Evolutionary conservation across 1,284 basidiomycete species (phyloP).

Genomic region (Heterobasidion irregulare): DNA sequence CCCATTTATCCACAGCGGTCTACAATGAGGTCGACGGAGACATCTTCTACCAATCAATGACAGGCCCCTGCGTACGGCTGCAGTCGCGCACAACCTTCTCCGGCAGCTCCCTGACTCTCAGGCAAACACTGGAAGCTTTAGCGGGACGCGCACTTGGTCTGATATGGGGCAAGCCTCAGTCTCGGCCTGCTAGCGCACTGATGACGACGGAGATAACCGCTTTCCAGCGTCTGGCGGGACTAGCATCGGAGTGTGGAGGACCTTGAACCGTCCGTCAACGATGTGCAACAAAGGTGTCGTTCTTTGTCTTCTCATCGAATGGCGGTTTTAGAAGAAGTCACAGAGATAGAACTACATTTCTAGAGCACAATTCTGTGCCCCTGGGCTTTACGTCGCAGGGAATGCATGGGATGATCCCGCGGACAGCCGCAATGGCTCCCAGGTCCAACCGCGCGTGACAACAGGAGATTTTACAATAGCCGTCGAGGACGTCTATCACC

Average conservation of each 20-base stretch:
- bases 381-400: neutral
- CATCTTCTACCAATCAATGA: too few species aligned
- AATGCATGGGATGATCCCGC: neutral
- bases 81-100: too few species aligned
- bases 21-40: too few species aligned
- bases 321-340: neutral
- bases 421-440: neutral
- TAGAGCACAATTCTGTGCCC: too few species aligned
- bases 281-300: neutral
- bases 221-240: neutral
- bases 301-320: neutral
- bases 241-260: neutral
- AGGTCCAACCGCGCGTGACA: neutral
- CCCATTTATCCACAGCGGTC: too few species aligned
- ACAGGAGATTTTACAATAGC: neutral
- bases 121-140: too few species aligned
- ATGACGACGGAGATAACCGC: neutral
- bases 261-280: neutral
- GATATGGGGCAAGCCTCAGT: neutral
- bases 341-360: neutral
- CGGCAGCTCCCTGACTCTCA: too few species aligned
- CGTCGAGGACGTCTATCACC: neutral
- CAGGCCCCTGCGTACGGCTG: too few species aligned
- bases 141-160: too few species aligned
- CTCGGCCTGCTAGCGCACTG: neutral